Conservation (phyloP, 2,329 filamentous ascomycete genomes). For the Trichoderma koningiopsis region DNA sequence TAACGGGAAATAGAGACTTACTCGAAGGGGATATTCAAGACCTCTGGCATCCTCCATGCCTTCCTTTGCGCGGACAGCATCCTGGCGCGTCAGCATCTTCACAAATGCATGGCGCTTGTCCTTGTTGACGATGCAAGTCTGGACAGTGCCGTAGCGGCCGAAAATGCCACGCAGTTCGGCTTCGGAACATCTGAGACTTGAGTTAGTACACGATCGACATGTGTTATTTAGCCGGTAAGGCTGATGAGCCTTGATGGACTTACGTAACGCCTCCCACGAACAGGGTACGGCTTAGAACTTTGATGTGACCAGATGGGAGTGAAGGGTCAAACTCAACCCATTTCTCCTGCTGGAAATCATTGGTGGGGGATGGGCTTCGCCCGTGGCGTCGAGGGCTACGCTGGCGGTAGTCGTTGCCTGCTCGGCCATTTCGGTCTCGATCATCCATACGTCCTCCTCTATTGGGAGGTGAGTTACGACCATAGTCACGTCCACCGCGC, state of each 20-base stretch:
- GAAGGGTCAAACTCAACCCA: constrained; percentile 77
- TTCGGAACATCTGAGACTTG: constrained; percentile 65
- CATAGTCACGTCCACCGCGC: constrained; percentile 64
- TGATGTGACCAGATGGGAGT: constrained; percentile 77
- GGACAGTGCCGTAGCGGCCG: constrained; percentile 78
- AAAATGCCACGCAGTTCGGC: constrained; percentile 81
- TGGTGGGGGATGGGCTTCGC: constrained; percentile 61
- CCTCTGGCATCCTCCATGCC: constrained; percentile 81
- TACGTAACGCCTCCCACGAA: constrained; percentile 95
- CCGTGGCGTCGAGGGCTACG: constrained; percentile 76
- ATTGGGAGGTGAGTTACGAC: constrained; percentile 64
- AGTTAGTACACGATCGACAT: constrained; percentile 27
- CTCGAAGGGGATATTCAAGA: constrained; percentile 71
- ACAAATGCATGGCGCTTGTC: constrained; percentile 99
- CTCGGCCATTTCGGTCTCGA: constrained; percentile 52
- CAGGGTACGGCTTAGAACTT: constrained; percentile 90
- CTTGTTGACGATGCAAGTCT: constrained; percentile 97
- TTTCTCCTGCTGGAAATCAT: constrained; percentile 53
- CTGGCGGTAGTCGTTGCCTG: constrained; percentile 77
- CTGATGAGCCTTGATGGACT: constrained; percentile 43
- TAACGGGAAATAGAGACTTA: constrained; percentile 45
- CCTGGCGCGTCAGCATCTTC: constrained; percentile 91
- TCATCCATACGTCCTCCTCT: constrained; percentile 48
- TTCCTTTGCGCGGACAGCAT: constrained; percentile 80
- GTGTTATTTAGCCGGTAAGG: not conserved